A percentile compares a stretch with the other conserved stretches of the same genome.
phyloP scores from a whole-genome alignment of 208 protist species.

The Trypanosomatidae sp. region DNA sequence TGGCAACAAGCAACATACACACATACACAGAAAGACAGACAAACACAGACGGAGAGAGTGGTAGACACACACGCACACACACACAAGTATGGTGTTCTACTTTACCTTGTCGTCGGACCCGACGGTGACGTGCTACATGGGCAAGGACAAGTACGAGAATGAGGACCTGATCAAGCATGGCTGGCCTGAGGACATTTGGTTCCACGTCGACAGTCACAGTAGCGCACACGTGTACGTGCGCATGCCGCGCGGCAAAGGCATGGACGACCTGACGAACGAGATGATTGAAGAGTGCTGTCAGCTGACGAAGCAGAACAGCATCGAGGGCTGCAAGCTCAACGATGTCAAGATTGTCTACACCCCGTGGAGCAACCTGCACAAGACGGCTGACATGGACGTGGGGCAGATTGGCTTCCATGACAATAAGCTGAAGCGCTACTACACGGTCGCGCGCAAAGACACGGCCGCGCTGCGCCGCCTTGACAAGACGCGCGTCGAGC shows the following conservation, averaged over 20 bases:
- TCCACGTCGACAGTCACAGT: conserved; percentile 96
- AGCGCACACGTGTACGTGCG: conserved; percentile 98
- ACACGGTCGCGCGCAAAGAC: conserved; percentile 76
- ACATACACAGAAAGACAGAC: too few species aligned
- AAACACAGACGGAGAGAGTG: too few species aligned
- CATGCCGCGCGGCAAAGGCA: conserved; percentile 75
- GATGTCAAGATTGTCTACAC: conserved; percentile 94
- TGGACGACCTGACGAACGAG: conserved; percentile 84
- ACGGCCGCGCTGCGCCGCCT: conserved; percentile 82
- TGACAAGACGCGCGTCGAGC: conserved; percentile 90
- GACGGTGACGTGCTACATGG: conserved; percentile 94
- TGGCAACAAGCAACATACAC: not conserved
- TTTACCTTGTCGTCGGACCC: conserved; percentile 84
- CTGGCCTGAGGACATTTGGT: conserved; percentile 97
- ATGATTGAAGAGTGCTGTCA: conserved; percentile 96
- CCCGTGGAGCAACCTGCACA: conserved; percentile 95
- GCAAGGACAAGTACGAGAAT: conserved; percentile 98
- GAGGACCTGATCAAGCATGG: conserved; percentile 96
- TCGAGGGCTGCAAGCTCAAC: conserved; percentile 91
- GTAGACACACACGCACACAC: too few species aligned
- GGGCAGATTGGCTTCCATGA: conserved; percentile 95
- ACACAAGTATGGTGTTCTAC: conserved; percentile 89
- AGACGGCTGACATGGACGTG: conserved; percentile 92
- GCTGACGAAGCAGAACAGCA: conserved; percentile 96
- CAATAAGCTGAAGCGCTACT: conserved; percentile 58